Percentiles rank a stretch among this genome's conserved stretches.
Evolutionary conservation across 305 asterid genomes (phyloP).

Genomic region (Lippia alba): DNA sequence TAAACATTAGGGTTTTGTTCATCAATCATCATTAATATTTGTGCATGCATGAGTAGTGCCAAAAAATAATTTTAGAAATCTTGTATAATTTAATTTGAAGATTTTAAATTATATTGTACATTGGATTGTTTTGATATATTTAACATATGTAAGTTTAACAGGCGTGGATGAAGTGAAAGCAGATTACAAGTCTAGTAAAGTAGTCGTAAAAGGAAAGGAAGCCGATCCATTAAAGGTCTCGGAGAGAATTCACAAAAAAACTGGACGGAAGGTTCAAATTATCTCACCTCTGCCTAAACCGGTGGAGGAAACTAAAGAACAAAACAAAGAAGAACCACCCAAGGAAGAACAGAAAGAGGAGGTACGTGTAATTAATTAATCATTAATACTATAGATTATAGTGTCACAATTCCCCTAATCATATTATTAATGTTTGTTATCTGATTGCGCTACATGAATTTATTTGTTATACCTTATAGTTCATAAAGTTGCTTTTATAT

Average conservation of each 20-base stretch:
- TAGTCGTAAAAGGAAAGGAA: slow-evolving; percentile 67
- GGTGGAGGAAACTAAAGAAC: background rate
- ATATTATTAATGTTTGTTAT: no score
- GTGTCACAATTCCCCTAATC: no score
- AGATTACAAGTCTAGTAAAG: slow-evolving; percentile 54
- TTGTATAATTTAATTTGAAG: no score
- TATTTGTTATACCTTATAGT: no score
- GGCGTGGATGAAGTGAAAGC: slow-evolving; percentile 68
- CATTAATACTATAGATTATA: no score
- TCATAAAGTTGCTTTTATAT: no score
- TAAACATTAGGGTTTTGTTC: background rate
- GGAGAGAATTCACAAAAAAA: slow-evolving; percentile 66
- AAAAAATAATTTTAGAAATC: no score
- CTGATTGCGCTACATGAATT: no score
- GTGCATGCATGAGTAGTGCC: background rate
- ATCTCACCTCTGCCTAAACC: slow-evolving; percentile 64
- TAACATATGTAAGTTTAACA: background rate
- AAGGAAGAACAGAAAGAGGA: background rate
- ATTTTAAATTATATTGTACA: no score
- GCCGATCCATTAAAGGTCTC: slow-evolving; percentile 69
- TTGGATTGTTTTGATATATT: background rate
- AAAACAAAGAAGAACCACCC: background rate
- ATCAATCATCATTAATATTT: no score
- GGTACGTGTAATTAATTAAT: background rate
- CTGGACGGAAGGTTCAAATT: slow-evolving; percentile 65